Evolutionary conservation across 83 land plant species (phyloP).

Genomic region (Isoetes engelmannii): DNA sequence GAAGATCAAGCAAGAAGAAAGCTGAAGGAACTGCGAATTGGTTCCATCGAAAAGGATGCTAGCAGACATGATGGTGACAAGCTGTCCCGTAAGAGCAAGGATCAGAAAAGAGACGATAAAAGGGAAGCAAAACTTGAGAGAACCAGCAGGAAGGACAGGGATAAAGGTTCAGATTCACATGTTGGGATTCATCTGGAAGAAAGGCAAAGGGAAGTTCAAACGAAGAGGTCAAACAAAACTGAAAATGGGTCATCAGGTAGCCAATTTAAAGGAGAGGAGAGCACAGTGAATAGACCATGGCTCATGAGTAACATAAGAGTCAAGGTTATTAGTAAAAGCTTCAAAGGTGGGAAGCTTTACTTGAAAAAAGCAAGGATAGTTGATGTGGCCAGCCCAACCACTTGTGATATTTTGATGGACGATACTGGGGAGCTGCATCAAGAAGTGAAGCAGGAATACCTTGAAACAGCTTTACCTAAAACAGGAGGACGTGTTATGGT

Average conservation of each 20-base stretch:
- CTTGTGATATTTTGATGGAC: conserved; percentile 66
- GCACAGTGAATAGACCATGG: conserved; percentile 33
- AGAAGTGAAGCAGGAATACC: conserved; percentile 56
- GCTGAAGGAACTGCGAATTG: conserved; percentile 20
- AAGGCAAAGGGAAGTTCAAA: conserved; percentile 4
- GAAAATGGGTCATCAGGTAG: too few species aligned
- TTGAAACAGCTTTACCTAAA: conserved; percentile 73
- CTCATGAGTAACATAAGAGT: conserved; percentile 66
- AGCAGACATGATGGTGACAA: conserved; percentile 14
- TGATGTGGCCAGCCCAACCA: conserved; percentile 61
- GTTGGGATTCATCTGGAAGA: neutral
- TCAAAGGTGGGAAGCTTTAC: conserved; percentile 53
- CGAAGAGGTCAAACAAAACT: neutral
- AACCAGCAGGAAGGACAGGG: neutral
- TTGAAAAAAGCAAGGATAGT: conserved; percentile 64
- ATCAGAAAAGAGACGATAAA: neutral
- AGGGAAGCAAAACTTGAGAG: conserved; percentile 8
- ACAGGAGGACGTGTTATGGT: conserved; percentile 60
- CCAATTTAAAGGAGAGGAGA: neutral
- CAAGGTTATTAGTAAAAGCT: conserved; percentile 45
- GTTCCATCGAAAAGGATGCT: conserved; percentile 11
- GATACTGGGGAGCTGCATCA: conserved; percentile 51
- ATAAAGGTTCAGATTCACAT: too few species aligned
- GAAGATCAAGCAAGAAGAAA: conserved; percentile 39
- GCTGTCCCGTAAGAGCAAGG: neutral